These are phyloP conservation scores for Deakozyma indianensis DNA, from an alignment of 805 yeast species.

Conservation along the genomic window DNA sequence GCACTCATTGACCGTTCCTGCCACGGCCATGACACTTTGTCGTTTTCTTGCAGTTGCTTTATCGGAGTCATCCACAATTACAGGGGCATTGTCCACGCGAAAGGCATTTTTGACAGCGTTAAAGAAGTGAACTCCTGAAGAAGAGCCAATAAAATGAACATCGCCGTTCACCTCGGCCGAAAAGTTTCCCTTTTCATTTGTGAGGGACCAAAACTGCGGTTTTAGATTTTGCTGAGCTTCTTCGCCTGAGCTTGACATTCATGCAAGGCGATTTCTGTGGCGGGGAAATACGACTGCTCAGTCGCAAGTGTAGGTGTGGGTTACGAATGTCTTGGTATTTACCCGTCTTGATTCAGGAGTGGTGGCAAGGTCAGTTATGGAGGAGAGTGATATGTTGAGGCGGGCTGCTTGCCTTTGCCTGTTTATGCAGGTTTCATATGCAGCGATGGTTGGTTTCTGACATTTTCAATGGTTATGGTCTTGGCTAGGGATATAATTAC, in stretches of 20 bases:
- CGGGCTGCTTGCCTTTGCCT: too few relatives aligned
- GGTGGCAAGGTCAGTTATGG: too few relatives aligned
- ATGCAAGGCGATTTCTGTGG: too few relatives aligned
- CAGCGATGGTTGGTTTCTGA: too few relatives aligned
- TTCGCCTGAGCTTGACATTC: background rate
- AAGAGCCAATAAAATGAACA: slow-evolving; percentile 1
- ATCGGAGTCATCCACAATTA: background rate
- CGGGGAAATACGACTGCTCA: too few relatives aligned
- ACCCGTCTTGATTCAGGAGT: too few relatives aligned
- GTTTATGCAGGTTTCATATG: too few relatives aligned
- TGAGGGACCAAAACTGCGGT: background rate
- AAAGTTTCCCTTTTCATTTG: background rate
- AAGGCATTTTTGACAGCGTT: slow-evolving; percentile 1
- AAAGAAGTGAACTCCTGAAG: background rate
- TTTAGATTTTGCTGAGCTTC: background rate
- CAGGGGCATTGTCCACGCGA: background rate
- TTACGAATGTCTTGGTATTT: too few relatives aligned
- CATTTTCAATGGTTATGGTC: too few relatives aligned
- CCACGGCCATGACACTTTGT: background rate
- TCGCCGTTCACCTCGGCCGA: background rate
- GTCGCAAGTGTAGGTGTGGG: too few relatives aligned
- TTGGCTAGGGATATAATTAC: too few relatives aligned
- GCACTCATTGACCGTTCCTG: background rate
- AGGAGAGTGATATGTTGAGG: too few relatives aligned
- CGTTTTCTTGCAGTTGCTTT: background rate